A percentile compares a stretch with the other conserved stretches of the same genome.
Conservation (phyloP, 257 asterid species). For the Sherardia arvensis region DNA sequence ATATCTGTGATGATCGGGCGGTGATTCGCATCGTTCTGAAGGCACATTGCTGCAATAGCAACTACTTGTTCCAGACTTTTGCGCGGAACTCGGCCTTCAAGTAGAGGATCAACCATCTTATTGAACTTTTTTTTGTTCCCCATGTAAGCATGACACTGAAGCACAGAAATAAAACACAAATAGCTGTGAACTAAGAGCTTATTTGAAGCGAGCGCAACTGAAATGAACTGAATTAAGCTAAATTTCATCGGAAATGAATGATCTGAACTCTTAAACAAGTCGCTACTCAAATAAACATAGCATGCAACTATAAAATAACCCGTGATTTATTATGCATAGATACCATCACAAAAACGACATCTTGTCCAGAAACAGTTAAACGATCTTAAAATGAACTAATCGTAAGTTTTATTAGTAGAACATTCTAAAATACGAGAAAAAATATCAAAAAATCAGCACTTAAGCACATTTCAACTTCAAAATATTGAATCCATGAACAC, state of each 20-base stretch:
- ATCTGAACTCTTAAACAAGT: too few species aligned
- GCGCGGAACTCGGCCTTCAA: conserved; percentile 46
- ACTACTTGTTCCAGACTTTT: conserved; percentile 69
- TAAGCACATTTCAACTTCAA: neutral
- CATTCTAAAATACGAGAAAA: neutral
- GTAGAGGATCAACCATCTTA: conserved; percentile 59
- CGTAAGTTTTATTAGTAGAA: neutral
- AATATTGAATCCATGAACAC: neutral
- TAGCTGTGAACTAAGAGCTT: neutral
- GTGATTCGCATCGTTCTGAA: conserved; percentile 66
- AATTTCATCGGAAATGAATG: too few species aligned
- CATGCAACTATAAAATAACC: neutral
- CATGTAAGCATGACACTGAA: conserved; percentile 63
- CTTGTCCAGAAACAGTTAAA: neutral
- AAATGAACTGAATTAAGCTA: too few species aligned
- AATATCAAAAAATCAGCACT: neutral
- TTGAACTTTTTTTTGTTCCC: conserved; percentile 46
- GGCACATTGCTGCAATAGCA: conserved; percentile 82
- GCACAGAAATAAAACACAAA: neutral
- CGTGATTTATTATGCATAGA: neutral
- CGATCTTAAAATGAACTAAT: neutral
- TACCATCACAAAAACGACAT: neutral
- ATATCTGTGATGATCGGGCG: conserved; percentile 67
- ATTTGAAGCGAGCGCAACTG: too few species aligned
- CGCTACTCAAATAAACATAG: neutral